These are phyloP conservation scores for Straminergon stramineum DNA, from an alignment of 225 moss, liverwort and hornwort species.

Conservation along the genomic window DNA sequence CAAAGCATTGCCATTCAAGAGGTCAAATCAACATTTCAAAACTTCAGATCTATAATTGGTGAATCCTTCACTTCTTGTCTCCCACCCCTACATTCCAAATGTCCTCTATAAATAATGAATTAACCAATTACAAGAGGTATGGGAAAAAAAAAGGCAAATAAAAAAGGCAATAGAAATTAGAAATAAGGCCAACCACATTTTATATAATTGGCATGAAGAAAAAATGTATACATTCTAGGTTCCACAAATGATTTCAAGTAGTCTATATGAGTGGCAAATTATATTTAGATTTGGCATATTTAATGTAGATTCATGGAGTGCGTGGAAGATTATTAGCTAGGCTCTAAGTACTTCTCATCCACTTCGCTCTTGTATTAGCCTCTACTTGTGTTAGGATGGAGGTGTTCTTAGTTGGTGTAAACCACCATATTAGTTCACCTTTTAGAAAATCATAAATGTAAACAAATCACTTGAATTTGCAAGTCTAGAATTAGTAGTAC, in stretches of 20 bases:
- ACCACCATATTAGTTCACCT: too few species aligned
- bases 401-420: background rate
- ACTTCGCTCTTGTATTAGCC: background rate
- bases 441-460: too few species aligned
- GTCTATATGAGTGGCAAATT: background rate
- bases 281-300: background rate
- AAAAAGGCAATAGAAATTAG: background rate
- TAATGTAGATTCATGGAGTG: background rate
- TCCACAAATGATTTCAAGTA: background rate
- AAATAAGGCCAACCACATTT: background rate
- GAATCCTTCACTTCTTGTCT: background rate
- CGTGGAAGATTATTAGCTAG: background rate
- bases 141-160: too few species aligned
- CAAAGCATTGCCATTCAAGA: background rate
- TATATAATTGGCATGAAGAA: background rate
- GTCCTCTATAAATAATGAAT: background rate
- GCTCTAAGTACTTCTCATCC: background rate
- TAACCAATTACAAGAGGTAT: background rate
- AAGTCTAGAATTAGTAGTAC: too few species aligned
- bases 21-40: background rate
- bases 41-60: background rate
- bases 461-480: too few species aligned
- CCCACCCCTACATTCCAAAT: accelerated
- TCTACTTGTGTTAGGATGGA: background rate
- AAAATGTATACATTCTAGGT: too few species aligned